Evolutionary conservation across 2,329 filamentous ascomycete species (phyloP), one percentile per base, ranked within the genome.

Genomic region (Cucurbitaria berberidis): DNA sequence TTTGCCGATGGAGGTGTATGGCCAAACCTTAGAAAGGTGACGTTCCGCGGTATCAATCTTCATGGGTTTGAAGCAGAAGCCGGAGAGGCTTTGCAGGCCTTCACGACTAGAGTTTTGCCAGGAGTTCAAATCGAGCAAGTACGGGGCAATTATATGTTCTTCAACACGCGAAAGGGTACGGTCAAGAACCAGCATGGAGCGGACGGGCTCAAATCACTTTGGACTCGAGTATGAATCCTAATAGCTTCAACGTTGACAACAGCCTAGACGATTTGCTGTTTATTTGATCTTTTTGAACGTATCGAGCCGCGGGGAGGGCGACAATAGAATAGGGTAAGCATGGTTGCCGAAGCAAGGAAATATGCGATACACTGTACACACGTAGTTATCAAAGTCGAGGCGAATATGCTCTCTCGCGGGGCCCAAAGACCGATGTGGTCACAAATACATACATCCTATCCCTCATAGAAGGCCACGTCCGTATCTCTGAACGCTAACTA

Each of bases 21-120:
- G 40, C 47, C 47, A 19, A 44, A 50, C 16, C 32, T 50, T 7
- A 18, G 43, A 24, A 44, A 39, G 24, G n/a, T 50, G 32, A 50
- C 47, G 7, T 38, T 50, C 18, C 40, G 47, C 34, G 47, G 47
- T 5, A 24, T 44, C 29, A 50, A 50, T 16, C 29, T 44, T 19
- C 15, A 19, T 1, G 30, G 21, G 24, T 39, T 38, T 10, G 40
- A 44, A 29, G 18, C 13, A 8, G 47, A 44, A 22, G 22, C 30
- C 9, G 22, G 32, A 22, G 39, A 50, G 16, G 2, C 21, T 7
- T 22, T 43, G 39, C 22, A 43, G 15, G 30, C 15, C 24, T 50
- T 36, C 15, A 9, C 30, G 10, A 13, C 32, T 3, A 32, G 47
- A 22, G 32, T 30, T 3, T 26, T 50, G 15, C 47, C 47, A 8